A percentile compares a stretch with the other conserved stretches of the same genome.
These are phyloP conservation scores for Hypholoma fasciculare DNA, from an alignment of 768 basidiomycete species.

Conservation along the genomic window DNA sequence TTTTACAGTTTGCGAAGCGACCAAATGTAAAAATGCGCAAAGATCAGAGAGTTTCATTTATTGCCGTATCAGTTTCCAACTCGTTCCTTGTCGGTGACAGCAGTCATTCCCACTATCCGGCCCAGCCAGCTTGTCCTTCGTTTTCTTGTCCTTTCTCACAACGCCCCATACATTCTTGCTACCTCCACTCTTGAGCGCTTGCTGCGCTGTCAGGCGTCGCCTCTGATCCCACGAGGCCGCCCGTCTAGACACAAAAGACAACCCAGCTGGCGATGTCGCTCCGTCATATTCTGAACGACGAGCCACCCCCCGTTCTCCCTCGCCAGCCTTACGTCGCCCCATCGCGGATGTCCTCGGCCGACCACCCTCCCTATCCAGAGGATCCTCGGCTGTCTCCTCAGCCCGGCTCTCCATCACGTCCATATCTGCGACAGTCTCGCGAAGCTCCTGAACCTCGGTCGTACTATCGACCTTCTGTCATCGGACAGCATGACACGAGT, in stretches of 20 bases:
- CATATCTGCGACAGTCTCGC: constrained; percentile 19
- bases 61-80: constrained; percentile 24
- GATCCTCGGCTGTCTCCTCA: constrained; percentile 27
- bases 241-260: constrained; percentile 12
- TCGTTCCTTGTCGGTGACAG: constrained; percentile 27
- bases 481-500: constrained; percentile 52
- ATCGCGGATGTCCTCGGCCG: constrained; percentile 20
- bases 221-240: constrained; percentile 37
- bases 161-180: constrained; percentile 8
- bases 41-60: constrained; percentile 28
- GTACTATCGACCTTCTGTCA: constrained; percentile 17
- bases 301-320: constrained; percentile 44
- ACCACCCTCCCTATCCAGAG: constrained; percentile 19
- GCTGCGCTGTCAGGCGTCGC: constrained; percentile 24
- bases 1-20: constrained; percentile 27
- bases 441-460: constrained; percentile 14
- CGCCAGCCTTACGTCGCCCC: constrained; percentile 31
- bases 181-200: constrained; percentile 8
- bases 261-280: constrained; percentile 58
- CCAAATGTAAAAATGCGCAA: constrained; percentile 25
- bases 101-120: constrained; percentile 25
- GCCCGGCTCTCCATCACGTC: constrained; percentile 18
- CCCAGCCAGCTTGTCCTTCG: constrained; percentile 8
- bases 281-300: constrained; percentile 79
- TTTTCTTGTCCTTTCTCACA: constrained; percentile 18